A percentile compares a stretch with the other conserved stretches of the same genome.
phyloP scores from a whole-genome alignment of 257 asterid genomes.

The Paulownia fortunei region DNA sequence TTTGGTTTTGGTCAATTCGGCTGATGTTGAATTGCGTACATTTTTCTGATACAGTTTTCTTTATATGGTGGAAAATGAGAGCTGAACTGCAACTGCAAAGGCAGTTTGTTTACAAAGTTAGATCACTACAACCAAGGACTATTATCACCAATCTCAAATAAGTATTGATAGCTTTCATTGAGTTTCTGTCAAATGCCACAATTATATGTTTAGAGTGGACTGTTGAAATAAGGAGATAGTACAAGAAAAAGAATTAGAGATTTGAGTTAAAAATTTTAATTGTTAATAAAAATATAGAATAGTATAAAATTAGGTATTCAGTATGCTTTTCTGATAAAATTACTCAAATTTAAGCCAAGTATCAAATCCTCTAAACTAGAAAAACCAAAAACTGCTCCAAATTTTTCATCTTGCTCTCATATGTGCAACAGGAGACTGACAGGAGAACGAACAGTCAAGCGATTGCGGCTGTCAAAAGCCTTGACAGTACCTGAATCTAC shows the following conservation, averaged over 20 bases:
- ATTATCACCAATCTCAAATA: not conserved
- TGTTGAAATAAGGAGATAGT: not conserved
- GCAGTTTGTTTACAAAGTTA: not conserved
- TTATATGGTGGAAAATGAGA: not conserved
- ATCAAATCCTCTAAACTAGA: not conserved
- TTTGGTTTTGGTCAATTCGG: not conserved
- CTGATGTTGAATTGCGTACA: not conserved
- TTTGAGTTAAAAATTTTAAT: not conserved
- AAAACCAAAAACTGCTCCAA: conserved; percentile 43
- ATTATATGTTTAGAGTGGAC: not conserved
- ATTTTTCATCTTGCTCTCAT: conserved; percentile 41
- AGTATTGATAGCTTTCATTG: not conserved
- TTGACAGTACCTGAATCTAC: conserved; percentile 92
- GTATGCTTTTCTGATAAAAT: not conserved
- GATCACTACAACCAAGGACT: not conserved
- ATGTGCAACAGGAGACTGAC: conserved; percentile 72
- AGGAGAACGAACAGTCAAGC: conserved; percentile 97
- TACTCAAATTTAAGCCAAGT: not conserved
- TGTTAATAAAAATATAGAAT: not conserved
- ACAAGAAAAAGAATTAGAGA: not conserved
- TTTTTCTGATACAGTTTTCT: not conserved
- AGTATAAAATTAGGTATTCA: not conserved
- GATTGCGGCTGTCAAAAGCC: conserved; percentile 90
- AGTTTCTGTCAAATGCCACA: not conserved
- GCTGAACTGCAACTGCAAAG: not conserved